Base-by-base conservation (phyloP, 805 yeast species). In the Kuraishia capsulata region DNA sequence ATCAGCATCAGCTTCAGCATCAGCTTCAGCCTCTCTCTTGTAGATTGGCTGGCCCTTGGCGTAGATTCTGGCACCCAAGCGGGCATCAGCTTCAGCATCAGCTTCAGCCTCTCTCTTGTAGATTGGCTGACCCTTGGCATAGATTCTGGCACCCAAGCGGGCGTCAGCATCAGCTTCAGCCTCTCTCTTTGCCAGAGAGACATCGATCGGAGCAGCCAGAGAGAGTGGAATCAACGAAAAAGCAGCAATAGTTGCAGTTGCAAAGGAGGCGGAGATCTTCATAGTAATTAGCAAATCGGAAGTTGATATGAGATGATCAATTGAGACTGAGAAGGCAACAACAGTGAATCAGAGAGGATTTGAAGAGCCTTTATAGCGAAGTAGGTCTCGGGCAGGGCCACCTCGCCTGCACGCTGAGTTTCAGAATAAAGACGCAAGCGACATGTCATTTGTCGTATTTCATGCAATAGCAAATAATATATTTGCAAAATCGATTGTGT, bases 61-160 rank as follows among this genome's bases (percentile, higher is more conserved):
- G 19, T 19, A 36, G 30, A 36, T 11, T 37, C 39, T 40, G 20
- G 28, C 20, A 30, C 39, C 42, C 11, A 47, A 36, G 16, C 33
- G 40, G 10, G 56, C 56, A 18, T 42, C 51, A 11, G 43, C 43
- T 14, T 47, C 47, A 23, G 53, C 55, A 32, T 44, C 45, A 23
- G 44, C 38, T 3, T 36, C 41, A 9, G 47, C 46, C 32, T 44
- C 46, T 39, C 48, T 48, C 40, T 46, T 44, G 31, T 41, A 39
- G 33, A 46, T 30, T 9, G 41, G 41, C 37, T 39, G 35, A 16
- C 37, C 35, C 19, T 34, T 19, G 4, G 10, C 17, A 5, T 20
- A 19, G 21, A 26, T 14, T 37, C 53, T 47, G 35, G 23, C 23
- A 10, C 37, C 25, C 14, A 21, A 20, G 9, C 21, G 14, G 5